Conservation (phyloP, 768 basidiomycete genomes). For the Suillus discolor region DNA sequence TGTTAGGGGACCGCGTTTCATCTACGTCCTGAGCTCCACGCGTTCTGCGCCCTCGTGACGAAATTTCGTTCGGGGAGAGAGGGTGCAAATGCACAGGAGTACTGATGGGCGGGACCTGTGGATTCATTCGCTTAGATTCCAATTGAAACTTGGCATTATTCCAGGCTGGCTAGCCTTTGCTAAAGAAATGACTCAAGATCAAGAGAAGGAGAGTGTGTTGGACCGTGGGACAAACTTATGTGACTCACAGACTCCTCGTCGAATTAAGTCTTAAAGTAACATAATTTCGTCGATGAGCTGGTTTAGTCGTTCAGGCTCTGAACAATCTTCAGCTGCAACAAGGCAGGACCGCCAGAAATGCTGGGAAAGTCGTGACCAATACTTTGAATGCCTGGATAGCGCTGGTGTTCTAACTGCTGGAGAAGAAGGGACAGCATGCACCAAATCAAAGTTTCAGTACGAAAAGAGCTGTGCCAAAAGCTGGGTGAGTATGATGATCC, state of each 20-base stretch:
- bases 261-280: background rate
- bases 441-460: constrained; percentile 58
- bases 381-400: constrained; percentile 82
- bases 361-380: constrained; percentile 84
- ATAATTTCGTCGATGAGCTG: constrained; percentile 26
- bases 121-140: constrained; percentile 23
- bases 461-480: constrained; percentile 81
- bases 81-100: constrained; percentile 76
- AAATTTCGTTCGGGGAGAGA: constrained; percentile 58
- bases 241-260: background rate
- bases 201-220: background rate
- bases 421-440: constrained; percentile 65
- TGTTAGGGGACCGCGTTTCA: constrained; percentile 39
- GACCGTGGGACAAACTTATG: constrained; percentile 9
- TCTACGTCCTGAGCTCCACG: constrained; percentile 41
- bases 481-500: constrained; percentile 62
- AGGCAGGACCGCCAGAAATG: constrained; percentile 77
- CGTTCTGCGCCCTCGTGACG: constrained; percentile 49
- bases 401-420: constrained; percentile 72
- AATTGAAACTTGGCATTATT: constrained; percentile 16
- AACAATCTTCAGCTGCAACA: constrained; percentile 45
- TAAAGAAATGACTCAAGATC: background rate
- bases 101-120: constrained; percentile 33
- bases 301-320: constrained; percentile 40
- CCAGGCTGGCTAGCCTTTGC: constrained; percentile 1